Percentiles rank a stretch among this genome's conserved stretches.
phyloP scores from a whole-genome alignment of 2,329 filamentous ascomycete genomes.

The Pseudofabraea citricarpa region DNA sequence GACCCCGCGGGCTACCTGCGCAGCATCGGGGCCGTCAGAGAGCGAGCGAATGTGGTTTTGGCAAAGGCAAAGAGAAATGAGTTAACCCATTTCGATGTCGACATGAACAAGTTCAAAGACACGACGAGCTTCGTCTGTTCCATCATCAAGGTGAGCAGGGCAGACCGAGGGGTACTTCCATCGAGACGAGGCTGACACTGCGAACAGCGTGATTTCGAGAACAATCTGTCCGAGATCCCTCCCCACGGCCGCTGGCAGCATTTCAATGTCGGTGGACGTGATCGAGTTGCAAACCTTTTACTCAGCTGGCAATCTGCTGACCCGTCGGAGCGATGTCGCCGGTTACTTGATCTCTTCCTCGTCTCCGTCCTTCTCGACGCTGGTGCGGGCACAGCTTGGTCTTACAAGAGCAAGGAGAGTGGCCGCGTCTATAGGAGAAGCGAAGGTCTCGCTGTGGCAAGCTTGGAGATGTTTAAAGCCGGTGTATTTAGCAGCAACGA shows the following conservation, averaged over 20 bases:
- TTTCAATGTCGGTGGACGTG: slow-evolving; percentile 74
- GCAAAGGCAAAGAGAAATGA: slow-evolving; percentile 63
- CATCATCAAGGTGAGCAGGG: slow-evolving; percentile 63
- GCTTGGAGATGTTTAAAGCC: slow-evolving; percentile 87
- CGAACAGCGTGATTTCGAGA: slow-evolving; percentile 61
- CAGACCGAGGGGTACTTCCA: slow-evolving; percentile 3
- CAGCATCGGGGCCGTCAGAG: slow-evolving; percentile 83
- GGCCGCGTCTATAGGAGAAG: slow-evolving; percentile 78
- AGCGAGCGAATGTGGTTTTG: slow-evolving; percentile 58
- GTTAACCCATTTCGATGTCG: slow-evolving; percentile 66
- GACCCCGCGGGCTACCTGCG: slow-evolving; percentile 88
- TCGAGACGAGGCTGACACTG: slow-evolving; percentile 5
- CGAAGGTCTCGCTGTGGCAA: slow-evolving; percentile 77
- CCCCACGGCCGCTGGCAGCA: slow-evolving; percentile 84
- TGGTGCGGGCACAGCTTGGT: slow-evolving; percentile 86
- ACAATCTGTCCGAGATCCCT: slow-evolving; percentile 69
- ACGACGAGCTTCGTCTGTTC: slow-evolving; percentile 66
- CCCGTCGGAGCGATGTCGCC: slow-evolving; percentile 66
- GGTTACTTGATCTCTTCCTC: slow-evolving; percentile 73
- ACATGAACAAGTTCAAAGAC: slow-evolving; percentile 62
- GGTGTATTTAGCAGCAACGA: slow-evolving; percentile 83
- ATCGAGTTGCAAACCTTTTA: slow-evolving; percentile 67
- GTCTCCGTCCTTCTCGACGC: slow-evolving; percentile 81
- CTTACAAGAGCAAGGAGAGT: slow-evolving; percentile 87
- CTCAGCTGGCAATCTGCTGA: slow-evolving; percentile 67